These are phyloP conservation scores for Echinochloa phyllopogon DNA, from an alignment of 176 grass and related monocot genomes.

Conservation along the genomic window DNA sequence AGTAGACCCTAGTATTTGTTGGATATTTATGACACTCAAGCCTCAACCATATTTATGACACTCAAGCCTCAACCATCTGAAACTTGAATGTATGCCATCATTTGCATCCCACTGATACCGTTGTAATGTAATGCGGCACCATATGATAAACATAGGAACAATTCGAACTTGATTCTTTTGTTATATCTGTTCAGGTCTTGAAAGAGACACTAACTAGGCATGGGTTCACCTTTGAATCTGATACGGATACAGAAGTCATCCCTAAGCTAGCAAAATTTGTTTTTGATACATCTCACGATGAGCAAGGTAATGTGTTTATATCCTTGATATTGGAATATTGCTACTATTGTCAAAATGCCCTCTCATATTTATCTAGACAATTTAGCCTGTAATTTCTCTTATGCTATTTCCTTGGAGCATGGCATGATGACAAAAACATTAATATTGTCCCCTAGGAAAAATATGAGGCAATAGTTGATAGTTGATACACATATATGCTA, in stretches of 20 bases:
- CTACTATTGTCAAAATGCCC: conserved; percentile 6
- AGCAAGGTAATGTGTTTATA: conserved; percentile 56
- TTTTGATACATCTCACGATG: conserved; percentile 83
- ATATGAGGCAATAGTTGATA: not conserved
- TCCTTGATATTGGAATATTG: not conserved
- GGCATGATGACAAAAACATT: not conserved
- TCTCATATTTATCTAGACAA: conserved; percentile 3
- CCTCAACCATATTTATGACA: not conserved
- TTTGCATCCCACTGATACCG: not conserved
- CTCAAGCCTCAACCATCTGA: not conserved
- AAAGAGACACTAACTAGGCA: conserved; percentile 87
- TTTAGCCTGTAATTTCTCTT: not conserved
- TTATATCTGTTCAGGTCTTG: conserved; percentile 66
- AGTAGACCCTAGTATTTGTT: not conserved
- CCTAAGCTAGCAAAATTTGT: conserved; percentile 97
- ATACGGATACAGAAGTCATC: conserved; percentile 97
- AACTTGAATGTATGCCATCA: not conserved
- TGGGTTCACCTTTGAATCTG: conserved; percentile 89
- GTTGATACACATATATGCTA: conserved; percentile 13
- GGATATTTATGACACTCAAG: not conserved
- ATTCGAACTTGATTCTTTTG: conserved; percentile 12
- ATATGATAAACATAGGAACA: not conserved
- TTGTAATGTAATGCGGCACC: not conserved
- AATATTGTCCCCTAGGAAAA: not conserved
- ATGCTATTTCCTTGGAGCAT: not conserved